phyloP scores from a whole-genome alignment of 306 rosid species.

The Casuarina cunninghamiana region DNA sequence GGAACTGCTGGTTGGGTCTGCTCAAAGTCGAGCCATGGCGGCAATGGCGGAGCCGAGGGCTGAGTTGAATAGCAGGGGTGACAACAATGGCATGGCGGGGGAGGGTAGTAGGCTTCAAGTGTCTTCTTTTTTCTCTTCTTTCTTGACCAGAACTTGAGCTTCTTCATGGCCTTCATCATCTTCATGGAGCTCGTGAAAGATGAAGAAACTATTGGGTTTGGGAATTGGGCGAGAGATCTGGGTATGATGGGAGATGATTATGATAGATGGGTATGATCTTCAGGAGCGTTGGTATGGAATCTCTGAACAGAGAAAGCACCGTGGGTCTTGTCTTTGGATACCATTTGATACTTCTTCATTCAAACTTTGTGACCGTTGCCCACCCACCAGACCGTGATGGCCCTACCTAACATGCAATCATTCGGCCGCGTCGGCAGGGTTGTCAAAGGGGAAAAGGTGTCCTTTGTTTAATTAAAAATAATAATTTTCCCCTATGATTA shows the following conservation, averaged over 20 bases:
- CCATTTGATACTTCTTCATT: constrained; percentile 3
- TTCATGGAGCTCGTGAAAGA: constrained; percentile 16
- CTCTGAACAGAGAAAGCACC: constrained; percentile 3
- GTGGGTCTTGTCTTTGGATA: neutral
- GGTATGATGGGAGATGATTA: neutral
- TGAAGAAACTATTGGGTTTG: neutral
- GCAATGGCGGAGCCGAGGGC: constrained; percentile 79
- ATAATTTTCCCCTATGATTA: no score
- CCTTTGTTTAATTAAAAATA: no score
- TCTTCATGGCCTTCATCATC: constrained; percentile 61
- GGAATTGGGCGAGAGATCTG: neutral
- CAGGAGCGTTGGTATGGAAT: constrained; percentile 9
- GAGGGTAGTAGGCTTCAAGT: constrained; percentile 21
- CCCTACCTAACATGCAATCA: neutral
- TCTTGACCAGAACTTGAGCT: constrained; percentile 60
- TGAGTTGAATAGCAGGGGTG: constrained; percentile 28
- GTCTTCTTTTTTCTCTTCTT: constrained; percentile 48
- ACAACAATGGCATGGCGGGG: constrained; percentile 24
- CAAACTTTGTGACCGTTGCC: constrained; percentile 51
- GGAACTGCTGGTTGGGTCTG: constrained; percentile 34
- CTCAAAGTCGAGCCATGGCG: constrained; percentile 54
- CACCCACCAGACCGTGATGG: neutral
- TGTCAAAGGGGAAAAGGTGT: no score
- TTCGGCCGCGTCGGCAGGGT: no score
- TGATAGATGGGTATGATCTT: neutral